Evolutionary conservation across 192 early-diverging fungal species (phyloP).

Genomic region (Coemansia sp.): DNA sequence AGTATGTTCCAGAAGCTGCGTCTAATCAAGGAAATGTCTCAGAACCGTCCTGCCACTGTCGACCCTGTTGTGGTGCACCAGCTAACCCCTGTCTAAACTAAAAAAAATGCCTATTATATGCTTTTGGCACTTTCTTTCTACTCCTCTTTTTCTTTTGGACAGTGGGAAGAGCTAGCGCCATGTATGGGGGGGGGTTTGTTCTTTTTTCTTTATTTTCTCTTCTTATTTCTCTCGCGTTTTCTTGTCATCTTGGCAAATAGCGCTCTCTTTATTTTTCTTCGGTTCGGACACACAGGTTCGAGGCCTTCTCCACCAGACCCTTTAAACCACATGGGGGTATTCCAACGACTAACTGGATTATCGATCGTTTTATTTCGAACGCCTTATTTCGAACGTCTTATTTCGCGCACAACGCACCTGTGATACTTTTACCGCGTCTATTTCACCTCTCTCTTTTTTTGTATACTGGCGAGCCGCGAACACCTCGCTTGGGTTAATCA

Average conservation of each 20-base stretch:
- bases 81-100: conserved; percentile 35
- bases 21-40: conserved; percentile 35
- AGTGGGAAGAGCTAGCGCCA: not conserved
- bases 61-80: conserved; percentile 19
- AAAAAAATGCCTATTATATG: conserved; percentile 50
- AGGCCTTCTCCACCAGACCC: not conserved
- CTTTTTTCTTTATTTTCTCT: not conserved
- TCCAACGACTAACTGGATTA: not conserved
- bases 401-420: not conserved
- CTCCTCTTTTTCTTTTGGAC: conserved; percentile 11
- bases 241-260: too few species aligned
- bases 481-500: not conserved
- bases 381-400: not conserved
- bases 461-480: not conserved
- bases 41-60: conserved; percentile 28
- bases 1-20: conserved; percentile 52
- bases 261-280: not conserved
- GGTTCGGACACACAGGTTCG: conserved; percentile 4
- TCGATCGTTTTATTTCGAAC: not conserved
- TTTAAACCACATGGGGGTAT: too few species aligned
- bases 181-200: not conserved
- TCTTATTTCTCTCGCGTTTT: not conserved
- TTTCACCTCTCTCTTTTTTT: not conserved
- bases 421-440: not conserved
- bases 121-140: conserved; percentile 29